Evolutionary conservation across 345 rosid species (phyloP), one percentile per base, ranked within the genome.

Genomic region (Pistacia integerrima): DNA sequence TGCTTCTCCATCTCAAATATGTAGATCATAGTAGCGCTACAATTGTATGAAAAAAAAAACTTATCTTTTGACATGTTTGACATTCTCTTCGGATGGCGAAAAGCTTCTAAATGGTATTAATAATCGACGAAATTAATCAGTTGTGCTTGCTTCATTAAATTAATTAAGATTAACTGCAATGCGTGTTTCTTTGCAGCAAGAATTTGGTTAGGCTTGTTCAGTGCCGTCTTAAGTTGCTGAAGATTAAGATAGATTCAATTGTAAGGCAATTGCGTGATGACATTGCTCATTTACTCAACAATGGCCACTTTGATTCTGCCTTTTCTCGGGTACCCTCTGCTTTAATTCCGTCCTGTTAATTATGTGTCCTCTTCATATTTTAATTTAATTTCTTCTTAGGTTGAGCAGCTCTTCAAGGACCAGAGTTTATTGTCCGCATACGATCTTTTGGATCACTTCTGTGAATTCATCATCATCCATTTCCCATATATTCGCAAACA

Each of bases 361-460:
- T 41, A 64, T 65, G 52, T 16, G 22, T 16, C 17, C 10, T 36
- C 49, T 17, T 16, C 20, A 16, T 64, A 17, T 11, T n/a, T 48
- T 28, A 25, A 13, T 48, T 17, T n/a, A 11, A 5, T 8, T 70
- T 70, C 11, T 3, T 2, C 33, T 1, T 30, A 84, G 87, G 78
- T 54, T 73, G 80, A 73, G 44, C 78, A 76, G 78, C 74, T 81
- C 17, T 25, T 58, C 6, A 65, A 73, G 67, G 80, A 84, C 59
- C 74, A 73, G 72, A 69, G 22, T 69, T 69, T 81, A 18, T 33
- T 74, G 72, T 63, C 70, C 3, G 81, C 70, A 2, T 79, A 81
- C 69, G 83, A 84, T 66, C 69, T 78, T 65, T 25, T 81, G 72
- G 73, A 74, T 11, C 44, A 55, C 20, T 81, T 62, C 62, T 81